Conservation (phyloP, 192 early-diverging fungal species). For the Dimargaris xerosporica region DNA sequence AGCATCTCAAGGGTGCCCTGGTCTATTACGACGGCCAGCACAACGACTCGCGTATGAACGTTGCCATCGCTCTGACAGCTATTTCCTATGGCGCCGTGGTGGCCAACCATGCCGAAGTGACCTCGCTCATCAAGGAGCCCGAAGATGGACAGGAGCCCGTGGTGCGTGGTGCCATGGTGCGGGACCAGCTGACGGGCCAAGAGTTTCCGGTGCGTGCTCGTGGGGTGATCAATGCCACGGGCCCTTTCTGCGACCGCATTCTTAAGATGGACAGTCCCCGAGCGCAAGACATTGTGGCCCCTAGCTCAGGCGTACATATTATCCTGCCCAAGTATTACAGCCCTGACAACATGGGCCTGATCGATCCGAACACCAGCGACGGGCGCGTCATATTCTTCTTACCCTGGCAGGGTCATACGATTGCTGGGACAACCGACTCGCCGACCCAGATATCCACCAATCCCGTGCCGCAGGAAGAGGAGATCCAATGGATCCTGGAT, state of each 20-base stretch:
- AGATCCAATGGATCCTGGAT: conserved; percentile 88
- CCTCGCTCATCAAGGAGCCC: conserved; percentile 57
- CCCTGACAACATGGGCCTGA: conserved; percentile 84
- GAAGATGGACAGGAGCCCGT: conserved; percentile 36
- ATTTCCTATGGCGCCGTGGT: conserved; percentile 78
- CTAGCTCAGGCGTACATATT: conserved; percentile 85
- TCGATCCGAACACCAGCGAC: conserved; percentile 88
- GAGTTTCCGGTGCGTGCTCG: conserved; percentile 75
- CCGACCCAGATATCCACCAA: conserved; percentile 69
- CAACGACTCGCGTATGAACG: conserved; percentile 96
- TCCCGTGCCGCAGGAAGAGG: conserved; percentile 79
- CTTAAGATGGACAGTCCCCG: conserved; percentile 74
- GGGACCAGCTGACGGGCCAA: conserved; percentile 73
- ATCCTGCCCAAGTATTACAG: conserved; percentile 91
- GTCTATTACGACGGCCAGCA: conserved; percentile 98
- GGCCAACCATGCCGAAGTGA: conserved; percentile 87
- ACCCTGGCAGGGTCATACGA: conserved; percentile 92
- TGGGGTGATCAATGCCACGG: conserved; percentile 85
- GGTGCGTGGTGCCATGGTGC: conserved; percentile 64
- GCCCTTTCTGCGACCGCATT: conserved; percentile 66
- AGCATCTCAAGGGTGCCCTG: conserved; percentile 78
- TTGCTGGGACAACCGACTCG: conserved; percentile 93
- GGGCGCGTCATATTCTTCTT: conserved; percentile 95
- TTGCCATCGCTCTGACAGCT: conserved; percentile 80
- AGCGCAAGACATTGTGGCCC: conserved; percentile 76